phyloP scores from a whole-genome alignment of 2,329 filamentous ascomycete species.

The Diplocarpon mali region DNA sequence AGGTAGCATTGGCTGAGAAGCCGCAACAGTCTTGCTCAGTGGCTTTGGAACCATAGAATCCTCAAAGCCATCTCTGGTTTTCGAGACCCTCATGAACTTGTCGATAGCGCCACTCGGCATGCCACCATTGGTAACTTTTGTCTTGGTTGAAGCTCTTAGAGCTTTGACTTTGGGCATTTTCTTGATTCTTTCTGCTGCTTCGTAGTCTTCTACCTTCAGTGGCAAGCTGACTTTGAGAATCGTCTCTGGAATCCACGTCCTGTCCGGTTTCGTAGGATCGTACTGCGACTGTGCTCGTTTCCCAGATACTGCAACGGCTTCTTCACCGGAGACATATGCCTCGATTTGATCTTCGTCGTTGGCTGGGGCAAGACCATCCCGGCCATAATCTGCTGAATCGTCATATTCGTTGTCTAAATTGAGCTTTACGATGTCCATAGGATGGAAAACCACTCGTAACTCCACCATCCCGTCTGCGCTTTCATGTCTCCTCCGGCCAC shows the following conservation, averaged over 20 bases:
- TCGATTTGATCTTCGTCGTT: conserved; percentile 55
- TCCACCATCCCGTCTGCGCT: conserved; percentile 68
- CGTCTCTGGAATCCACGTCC: conserved; percentile 57
- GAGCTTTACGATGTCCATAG: conserved; percentile 65
- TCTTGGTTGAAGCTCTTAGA: conserved; percentile 20
- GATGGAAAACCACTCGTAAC: conserved; percentile 67
- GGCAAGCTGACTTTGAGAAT: conserved; percentile 55
- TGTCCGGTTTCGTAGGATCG: conserved; percentile 54
- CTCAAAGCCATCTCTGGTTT: conserved; percentile 10
- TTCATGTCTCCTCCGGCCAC: conserved; percentile 56
- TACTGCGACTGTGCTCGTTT: conserved; percentile 37
- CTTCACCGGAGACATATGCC: conserved; percentile 21
- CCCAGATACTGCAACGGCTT: conserved; percentile 17
- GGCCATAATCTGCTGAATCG: conserved; percentile 30
- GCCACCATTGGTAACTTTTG: conserved; percentile 13
- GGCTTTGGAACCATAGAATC: conserved; percentile 1
- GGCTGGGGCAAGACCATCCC: conserved; percentile 43
- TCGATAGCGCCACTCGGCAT: conserved; percentile 28
- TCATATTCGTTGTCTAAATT: conserved; percentile 65
- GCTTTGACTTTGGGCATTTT: conserved; percentile 20
- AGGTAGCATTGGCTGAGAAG: conserved; percentile 11
- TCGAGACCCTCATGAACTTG: conserved; percentile 25
- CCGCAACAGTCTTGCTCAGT: conserved; percentile 5
- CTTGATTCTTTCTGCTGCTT: conserved; percentile 29
- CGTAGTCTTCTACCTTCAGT: conserved; percentile 53